Conservation (phyloP, 2,329 filamentous ascomycete species). For the Paecilomyces variotii region DNA sequence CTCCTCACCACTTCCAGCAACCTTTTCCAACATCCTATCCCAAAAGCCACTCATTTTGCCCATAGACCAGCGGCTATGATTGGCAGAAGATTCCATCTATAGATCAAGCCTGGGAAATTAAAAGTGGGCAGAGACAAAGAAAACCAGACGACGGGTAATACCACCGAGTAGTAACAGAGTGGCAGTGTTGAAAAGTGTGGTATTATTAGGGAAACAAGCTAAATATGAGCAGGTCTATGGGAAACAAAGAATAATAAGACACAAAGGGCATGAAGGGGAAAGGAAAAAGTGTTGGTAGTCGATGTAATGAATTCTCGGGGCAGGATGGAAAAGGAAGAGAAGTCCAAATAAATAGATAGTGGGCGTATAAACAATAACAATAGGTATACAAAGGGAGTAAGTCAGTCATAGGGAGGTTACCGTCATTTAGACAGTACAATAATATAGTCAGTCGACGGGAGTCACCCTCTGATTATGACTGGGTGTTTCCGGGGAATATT, state of each 20-base stretch:
- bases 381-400: background rate
- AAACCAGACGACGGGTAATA: background rate
- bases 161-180: background rate
- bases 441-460: background rate
- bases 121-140: background rate
- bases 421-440: background rate
- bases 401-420: background rate
- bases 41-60: background rate
- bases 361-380: background rate
- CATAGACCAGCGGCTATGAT: background rate
- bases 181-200: background rate
- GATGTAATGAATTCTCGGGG: background rate
- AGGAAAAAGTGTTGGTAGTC: background rate
- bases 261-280: background rate
- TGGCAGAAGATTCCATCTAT: background rate
- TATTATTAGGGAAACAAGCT: background rate
- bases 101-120: background rate
- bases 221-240: background rate
- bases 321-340: background rate
- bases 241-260: background rate
- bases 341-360: background rate
- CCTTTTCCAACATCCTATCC: background rate
- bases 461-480: background rate
- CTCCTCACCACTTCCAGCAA: background rate
- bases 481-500: background rate